Evolutionary conservation across 2,329 filamentous ascomycete genomes (phyloP).

Genomic region (Hortaea werneckii): DNA sequence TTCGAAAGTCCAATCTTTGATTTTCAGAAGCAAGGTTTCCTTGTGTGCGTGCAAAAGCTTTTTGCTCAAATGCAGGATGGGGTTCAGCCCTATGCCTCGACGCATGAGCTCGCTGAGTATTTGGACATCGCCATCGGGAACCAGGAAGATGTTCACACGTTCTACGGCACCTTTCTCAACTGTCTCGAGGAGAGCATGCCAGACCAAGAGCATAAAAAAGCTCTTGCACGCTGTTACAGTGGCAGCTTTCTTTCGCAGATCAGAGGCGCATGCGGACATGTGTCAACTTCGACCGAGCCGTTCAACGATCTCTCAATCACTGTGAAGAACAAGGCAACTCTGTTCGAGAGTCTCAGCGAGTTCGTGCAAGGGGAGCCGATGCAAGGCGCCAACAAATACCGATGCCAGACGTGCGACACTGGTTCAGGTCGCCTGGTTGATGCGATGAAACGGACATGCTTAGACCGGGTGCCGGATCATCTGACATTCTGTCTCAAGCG

Average conservation of each 20-base stretch:
- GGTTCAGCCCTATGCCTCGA: conserved; percentile 62
- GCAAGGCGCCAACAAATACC: conserved; percentile 97
- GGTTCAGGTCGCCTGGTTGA: conserved; percentile 56
- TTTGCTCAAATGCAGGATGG: conserved; percentile 83
- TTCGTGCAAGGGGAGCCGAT: conserved; percentile 94
- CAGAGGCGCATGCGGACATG: conserved; percentile 85
- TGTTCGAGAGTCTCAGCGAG: conserved; percentile 83
- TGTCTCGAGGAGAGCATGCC: conserved; percentile 76
- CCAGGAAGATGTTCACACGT: conserved; percentile 98
- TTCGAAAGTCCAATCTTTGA: conserved; percentile 45
- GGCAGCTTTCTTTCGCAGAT: conserved; percentile 90
- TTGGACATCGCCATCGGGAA: conserved; percentile 78
- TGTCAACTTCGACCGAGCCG: conserved; percentile 80
- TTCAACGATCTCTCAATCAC: conserved; percentile 95
- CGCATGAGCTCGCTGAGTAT: conserved; percentile 58
- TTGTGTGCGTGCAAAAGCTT: conserved; percentile 67
- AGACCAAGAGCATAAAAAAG: conserved; percentile 55
- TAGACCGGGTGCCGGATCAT: conserved; percentile 88
- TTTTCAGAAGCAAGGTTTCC: conserved; percentile 53
- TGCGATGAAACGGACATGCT: conserved; percentile 75
- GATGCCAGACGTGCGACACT: conserved; percentile 78
- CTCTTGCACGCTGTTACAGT: conserved; percentile 75
- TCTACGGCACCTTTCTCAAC: conserved; percentile 89
- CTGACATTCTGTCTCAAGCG: conserved; percentile 91
- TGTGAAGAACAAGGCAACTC: conserved; percentile 77